phyloP scores from a whole-genome alignment of 495 filamentous ascomycete species.

The Lophiotrema nucula region DNA sequence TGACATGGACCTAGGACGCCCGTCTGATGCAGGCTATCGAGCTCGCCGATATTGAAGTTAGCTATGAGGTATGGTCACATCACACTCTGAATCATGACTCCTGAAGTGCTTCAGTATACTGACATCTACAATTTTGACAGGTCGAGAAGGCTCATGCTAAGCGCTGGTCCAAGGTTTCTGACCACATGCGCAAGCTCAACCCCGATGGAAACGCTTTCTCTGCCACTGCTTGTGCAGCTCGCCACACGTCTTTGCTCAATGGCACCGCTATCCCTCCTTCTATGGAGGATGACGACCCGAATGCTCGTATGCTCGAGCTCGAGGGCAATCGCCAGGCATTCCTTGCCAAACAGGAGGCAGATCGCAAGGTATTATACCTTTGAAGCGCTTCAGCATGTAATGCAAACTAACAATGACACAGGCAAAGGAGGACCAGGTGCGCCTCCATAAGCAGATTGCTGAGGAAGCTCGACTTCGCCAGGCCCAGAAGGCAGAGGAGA shows the following conservation, averaged over 20 bases:
- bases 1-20: constrained; percentile 31
- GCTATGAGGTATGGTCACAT: too few relatives aligned
- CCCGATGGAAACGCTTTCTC: constrained; percentile 29
- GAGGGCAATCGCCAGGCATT: constrained; percentile 17
- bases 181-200: constrained; percentile 26
- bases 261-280: constrained; percentile 37
- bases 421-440: background rate
- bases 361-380: constrained; percentile 19
- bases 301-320: constrained; percentile 28
- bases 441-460: background rate
- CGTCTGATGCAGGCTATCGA: constrained; percentile 31
- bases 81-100: too few relatives aligned
- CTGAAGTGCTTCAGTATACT: too few relatives aligned
- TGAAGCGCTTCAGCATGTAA: too few relatives aligned
- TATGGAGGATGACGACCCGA: constrained; percentile 36
- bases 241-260: constrained; percentile 32
- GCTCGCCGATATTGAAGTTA: constrained; percentile 30
- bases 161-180: constrained; percentile 33
- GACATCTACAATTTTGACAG: too few relatives aligned
- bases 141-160: constrained; percentile 27
- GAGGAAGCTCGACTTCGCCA: constrained; percentile 58
- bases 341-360: constrained; percentile 9
- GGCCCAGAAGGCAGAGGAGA: constrained; percentile 62
- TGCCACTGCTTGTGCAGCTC: constrained; percentile 37
- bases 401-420: too few relatives aligned